Evolutionary conservation across 495 filamentous ascomycete genomes (phyloP), one percentile per base, ranked within the genome.

Genomic region (Aspergillus ellipticus): DNA sequence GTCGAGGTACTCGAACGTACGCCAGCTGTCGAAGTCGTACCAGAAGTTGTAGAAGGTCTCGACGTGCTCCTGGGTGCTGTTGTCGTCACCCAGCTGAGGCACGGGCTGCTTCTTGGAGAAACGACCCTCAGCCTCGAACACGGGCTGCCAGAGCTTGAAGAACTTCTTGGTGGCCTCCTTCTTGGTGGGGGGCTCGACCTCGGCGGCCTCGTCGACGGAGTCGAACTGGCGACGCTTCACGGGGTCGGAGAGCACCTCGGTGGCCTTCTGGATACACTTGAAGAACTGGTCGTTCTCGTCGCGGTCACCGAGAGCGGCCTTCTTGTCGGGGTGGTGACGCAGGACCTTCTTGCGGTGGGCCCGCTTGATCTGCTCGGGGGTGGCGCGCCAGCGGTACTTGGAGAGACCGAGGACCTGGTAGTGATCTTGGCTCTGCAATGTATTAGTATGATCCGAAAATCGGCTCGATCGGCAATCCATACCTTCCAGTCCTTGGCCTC

Each of bases 401-500:
- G 86, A 87, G 51, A 98, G 78, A 62, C 94, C 94, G 49, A 98
- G 88, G 29, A 98, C 90, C 60, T 93, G 90, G 76, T 98, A 98
- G 79, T 98, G 94, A 71, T 98, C 94, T 87, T 98, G 94, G 60
- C 75, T 78, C 92, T 95, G 55, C 37, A 66, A 22, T 24, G 31
- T 33, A 49, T 69, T 53, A 72, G 74, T 43, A 26, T 24, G 8
- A 19, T 26, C 7, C n/a, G 15, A 4, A 1, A 22, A 6, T 16
- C 33, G 16, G 5, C 33, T 7, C 10, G 0, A 35, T 1, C 6
- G 6, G 21, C 9, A 33, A 33, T 7, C 61, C 76, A 55, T 74
- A 92, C 92, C 89, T 98, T 98, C 94, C 94, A 98, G 81, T 98
- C 94, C 80, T 98, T 98, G 57, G 94, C 90, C 61, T 98, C 92